Base-by-base conservation (phyloP, 202 grass and related monocot genomes). In the Brachypodium distachyon region DNA sequence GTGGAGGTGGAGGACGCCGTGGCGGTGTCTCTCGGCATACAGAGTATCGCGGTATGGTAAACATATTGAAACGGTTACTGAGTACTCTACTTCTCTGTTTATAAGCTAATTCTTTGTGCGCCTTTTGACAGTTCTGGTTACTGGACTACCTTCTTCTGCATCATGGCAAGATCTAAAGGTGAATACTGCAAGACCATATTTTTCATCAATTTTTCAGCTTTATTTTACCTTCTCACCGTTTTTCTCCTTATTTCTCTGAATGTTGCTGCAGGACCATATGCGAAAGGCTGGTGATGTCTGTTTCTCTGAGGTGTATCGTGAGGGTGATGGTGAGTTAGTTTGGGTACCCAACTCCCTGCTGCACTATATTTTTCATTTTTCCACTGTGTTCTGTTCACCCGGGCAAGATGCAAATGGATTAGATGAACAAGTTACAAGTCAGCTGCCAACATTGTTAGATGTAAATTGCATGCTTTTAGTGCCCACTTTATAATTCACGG, bases 151-250 rank as follows among this genome's bases (percentile, higher is more conserved):
- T 70, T 94, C 91, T 51, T 94, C 91, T 71, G 91, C 88, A 17
- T 94, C 91, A 56, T 94, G 91, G 91, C 91, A 94, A 81, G 91
- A 94, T 61, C 82, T 94, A 44, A 94, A 94, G 91, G 91, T 94
- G 9, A 46, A 46, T 6, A 28, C 3, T 29, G 19, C 33, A 70
- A 51, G 5, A 60, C 2, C 13, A 56, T 76, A 48, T 69, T 42
- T 31, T 76, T 18, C 22, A 3, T 31, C 46, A 36, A 61, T 5
- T 67, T 73, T 47, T 60, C 10, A 73, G 21, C 29, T 51, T 55
- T 56, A 13, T 12, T 48, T 44, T n/a, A 14, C 38, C 11, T 46
- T 54, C 17, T 36, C 6, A 41, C 42, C 42, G 4, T 60, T 62
- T 80, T 33, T 11, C 8, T 9, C 18, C 12, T 29, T 25, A 33